Evolutionary conservation across 805 yeast genomes (phyloP).

Genomic region (Blastobotrys peoriensis): DNA sequence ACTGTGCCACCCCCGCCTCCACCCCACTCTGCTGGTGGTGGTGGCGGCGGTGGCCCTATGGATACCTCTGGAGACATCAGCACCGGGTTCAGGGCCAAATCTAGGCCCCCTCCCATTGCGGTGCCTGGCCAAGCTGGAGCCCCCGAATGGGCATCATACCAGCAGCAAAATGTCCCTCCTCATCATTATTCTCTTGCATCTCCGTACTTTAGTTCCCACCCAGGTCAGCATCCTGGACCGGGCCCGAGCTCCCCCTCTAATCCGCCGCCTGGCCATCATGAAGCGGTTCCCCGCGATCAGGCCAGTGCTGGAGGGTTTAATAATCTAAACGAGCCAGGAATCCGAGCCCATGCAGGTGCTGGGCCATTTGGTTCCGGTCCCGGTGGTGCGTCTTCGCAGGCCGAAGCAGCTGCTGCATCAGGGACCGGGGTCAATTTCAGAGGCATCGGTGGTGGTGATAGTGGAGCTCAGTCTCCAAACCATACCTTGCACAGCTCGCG

Average conservation of each 20-base stretch:
- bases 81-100: background rate
- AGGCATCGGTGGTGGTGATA: background rate
- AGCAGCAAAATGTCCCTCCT: slow-evolving; percentile 6
- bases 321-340: too few species aligned
- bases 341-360: too few species aligned
- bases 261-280: too few species aligned
- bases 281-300: too few species aligned
- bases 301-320: too few species aligned
- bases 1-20: slow-evolving; percentile 12
- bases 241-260: background rate
- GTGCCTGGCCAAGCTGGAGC: background rate
- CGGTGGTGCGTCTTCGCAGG: background rate
- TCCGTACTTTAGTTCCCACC: slow-evolving; percentile 6
- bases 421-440: background rate
- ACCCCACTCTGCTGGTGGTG: slow-evolving; percentile 4
- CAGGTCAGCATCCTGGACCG: background rate
- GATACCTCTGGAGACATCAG: background rate
- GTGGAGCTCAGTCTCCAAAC: background rate
- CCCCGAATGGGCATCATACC: slow-evolving; percentile 3
- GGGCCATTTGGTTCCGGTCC: too few species aligned
- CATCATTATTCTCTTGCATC: slow-evolving; percentile 6
- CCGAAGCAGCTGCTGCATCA: too few species aligned
- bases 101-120: background rate
- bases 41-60: background rate
- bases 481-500: slow-evolving; percentile 10